phyloP scores from a whole-genome alignment of 768 basidiomycete genomes.

The Vishniacozyma victoriae region DNA sequence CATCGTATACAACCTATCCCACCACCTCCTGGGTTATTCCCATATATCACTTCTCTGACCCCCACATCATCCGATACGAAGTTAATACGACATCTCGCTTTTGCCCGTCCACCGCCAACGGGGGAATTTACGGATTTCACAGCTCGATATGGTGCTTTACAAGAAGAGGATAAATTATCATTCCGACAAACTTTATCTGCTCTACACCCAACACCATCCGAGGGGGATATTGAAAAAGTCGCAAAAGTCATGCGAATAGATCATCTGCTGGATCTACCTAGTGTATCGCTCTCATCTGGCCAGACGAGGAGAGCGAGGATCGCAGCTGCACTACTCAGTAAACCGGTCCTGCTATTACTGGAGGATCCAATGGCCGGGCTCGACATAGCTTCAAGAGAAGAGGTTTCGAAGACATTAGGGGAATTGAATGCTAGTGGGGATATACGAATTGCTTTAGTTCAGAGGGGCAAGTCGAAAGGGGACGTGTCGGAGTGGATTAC shows the following conservation, averaged over 20 bases:
- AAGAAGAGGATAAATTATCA: slow-evolving; percentile 75
- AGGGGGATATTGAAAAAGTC: slow-evolving; percentile 53
- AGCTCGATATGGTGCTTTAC: slow-evolving; percentile 80
- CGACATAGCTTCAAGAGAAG: slow-evolving; percentile 34
- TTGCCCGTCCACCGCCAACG: slow-evolving; percentile 41
- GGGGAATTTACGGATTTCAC: slow-evolving; percentile 88
- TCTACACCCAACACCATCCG: slow-evolving; percentile 16
- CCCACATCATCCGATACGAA: slow-evolving; percentile 51
- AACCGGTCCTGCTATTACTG: slow-evolving; percentile 71
- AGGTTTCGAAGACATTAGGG: slow-evolving; percentile 37
- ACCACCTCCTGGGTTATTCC: slow-evolving; percentile 68
- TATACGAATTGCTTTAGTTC: slow-evolving; percentile 33
- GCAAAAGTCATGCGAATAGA: slow-evolving; percentile 57
- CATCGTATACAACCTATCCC: slow-evolving; percentile 62
- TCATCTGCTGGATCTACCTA: slow-evolving; percentile 68
- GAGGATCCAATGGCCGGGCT: slow-evolving; percentile 66
- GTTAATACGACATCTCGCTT: slow-evolving; percentile 51
- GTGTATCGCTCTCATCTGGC: slow-evolving; percentile 81
- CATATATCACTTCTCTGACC: slow-evolving; percentile 54
- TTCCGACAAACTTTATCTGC: slow-evolving; percentile 59
- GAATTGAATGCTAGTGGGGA: slow-evolving; percentile 30
- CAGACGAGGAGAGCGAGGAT: slow-evolving; percentile 85
- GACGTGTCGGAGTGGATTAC: slow-evolving; percentile 43
- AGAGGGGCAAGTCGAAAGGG: slow-evolving; percentile 35
- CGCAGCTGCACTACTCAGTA: slow-evolving; percentile 63